Evolutionary conservation across 371 early-diverging fungal species (phyloP).

Genomic region (Mortierella sp.): DNA sequence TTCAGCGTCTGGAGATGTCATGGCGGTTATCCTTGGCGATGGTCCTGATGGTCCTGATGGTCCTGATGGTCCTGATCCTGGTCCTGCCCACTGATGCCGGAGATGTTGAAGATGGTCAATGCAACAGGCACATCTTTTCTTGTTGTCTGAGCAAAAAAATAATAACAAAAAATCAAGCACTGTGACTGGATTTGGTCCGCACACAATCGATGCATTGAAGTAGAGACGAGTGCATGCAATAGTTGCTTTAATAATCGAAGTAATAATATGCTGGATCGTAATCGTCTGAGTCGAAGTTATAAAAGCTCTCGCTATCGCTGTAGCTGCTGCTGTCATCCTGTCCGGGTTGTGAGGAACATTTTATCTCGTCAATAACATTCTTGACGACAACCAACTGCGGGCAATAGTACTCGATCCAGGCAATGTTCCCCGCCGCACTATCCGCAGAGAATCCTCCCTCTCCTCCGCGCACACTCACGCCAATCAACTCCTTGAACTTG

Average conservation of each 20-base stretch:
- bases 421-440: not conserved
- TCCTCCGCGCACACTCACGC: not conserved
- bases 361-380: not conserved
- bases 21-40: not conserved
- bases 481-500: constrained; percentile 22
- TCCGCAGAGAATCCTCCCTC: not conserved
- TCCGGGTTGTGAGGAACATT: not conserved
- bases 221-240: too few species aligned
- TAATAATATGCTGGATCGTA: not conserved
- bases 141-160: not conserved
- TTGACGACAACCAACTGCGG: not conserved
- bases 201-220: too few species aligned
- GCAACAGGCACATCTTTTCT: too few species aligned
- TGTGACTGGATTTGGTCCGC: too few species aligned
- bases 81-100: not conserved
- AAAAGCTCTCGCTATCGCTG: too few species aligned
- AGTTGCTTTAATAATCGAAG: not conserved
- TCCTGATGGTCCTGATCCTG: not conserved
- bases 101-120: not conserved
- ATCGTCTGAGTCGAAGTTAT: not conserved
- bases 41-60: not conserved
- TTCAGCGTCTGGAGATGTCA: constrained; percentile 5
- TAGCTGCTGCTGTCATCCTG: too few species aligned
- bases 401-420: not conserved
- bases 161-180: not conserved